These are phyloP conservation scores for Pezicula rhizophila DNA, from an alignment of 2,329 filamentous ascomycete species.

Conservation along the genomic window DNA sequence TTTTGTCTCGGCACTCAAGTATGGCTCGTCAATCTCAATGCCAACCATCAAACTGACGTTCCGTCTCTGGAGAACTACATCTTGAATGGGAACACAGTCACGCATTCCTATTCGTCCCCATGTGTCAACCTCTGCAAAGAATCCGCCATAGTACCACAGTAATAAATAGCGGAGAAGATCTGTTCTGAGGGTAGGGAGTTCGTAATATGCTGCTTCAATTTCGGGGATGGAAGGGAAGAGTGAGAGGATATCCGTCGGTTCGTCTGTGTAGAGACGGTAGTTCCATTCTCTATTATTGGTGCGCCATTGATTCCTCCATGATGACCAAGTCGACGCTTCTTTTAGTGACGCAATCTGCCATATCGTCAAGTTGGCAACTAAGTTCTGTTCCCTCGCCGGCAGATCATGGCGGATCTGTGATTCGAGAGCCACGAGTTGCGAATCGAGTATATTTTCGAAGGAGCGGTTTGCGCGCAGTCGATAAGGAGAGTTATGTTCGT, in stretches of 20 bases:
- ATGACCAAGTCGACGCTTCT: conserved; percentile 1
- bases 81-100: conserved; percentile 9
- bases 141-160: conserved; percentile 18
- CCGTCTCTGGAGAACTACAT: conserved; percentile 2
- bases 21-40: conserved; percentile 19
- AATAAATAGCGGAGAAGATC: conserved; percentile 15
- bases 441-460: conserved; percentile 12
- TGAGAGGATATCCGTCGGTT: conserved; percentile 4
- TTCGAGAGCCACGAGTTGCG: conserved; percentile 11
- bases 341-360: conserved; percentile 14
- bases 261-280: conserved; percentile 6
- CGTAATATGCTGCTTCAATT: conserved; percentile 5
- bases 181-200: conserved; percentile 5
- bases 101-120: conserved; percentile 12
- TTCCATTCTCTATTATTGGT: conserved; percentile 12
- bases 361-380: conserved; percentile 10
- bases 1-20: conserved; percentile 7
- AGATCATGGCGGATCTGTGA: conserved; percentile 1
- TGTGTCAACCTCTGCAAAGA: conserved; percentile 14
- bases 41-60: conserved; percentile 18
- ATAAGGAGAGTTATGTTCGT: conserved; percentile 16
- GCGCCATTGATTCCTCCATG: conserved; percentile 15
- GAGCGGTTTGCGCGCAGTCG: conserved; percentile 8
- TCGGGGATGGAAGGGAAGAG: conserved; percentile 10
- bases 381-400: background rate